Evolutionary conservation across 2,329 filamentous ascomycete genomes (phyloP).

Genomic region (Nemania sp.): DNA sequence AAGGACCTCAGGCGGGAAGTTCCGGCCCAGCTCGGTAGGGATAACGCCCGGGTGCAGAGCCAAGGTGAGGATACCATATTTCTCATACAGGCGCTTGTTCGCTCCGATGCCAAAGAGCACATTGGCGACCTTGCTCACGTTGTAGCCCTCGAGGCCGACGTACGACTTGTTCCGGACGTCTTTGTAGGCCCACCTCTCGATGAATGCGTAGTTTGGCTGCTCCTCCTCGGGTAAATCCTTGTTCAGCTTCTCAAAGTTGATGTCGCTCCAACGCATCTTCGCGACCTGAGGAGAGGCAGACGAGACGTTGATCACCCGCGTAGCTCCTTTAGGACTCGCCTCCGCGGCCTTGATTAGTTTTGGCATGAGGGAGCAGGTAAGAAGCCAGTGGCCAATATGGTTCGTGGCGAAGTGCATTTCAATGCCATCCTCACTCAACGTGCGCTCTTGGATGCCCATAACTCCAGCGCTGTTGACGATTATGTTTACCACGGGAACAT

Average conservation of each 20-base stretch:
- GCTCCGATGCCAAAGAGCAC: slow-evolving; percentile 50
- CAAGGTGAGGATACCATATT: slow-evolving; percentile 51
- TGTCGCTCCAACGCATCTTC: slow-evolving; percentile 53
- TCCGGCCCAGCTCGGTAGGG: slow-evolving; percentile 49
- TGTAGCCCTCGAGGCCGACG: slow-evolving; percentile 51
- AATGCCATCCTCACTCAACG: slow-evolving; percentile 55
- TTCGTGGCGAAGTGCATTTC: slow-evolving; percentile 61
- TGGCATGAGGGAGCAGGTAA: slow-evolving; percentile 59
- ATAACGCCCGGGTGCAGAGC: slow-evolving; percentile 53
- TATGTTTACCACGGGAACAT: slow-evolving; percentile 54
- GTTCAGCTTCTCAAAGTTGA: slow-evolving; percentile 52
- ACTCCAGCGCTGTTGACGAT: slow-evolving; percentile 61
- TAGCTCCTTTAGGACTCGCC: slow-evolving; percentile 42
- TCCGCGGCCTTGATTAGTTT: slow-evolving; percentile 54
- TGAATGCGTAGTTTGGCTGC: slow-evolving; percentile 47
- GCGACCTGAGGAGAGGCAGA: slow-evolving; percentile 45
- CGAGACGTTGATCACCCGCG: slow-evolving; percentile 58
- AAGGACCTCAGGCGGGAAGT: slow-evolving; percentile 36
- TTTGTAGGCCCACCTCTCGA: slow-evolving; percentile 42
- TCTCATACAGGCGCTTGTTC: slow-evolving; percentile 49
- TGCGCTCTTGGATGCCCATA: slow-evolving; percentile 53
- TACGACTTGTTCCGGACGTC: slow-evolving; percentile 48
- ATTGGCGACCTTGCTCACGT: slow-evolving; percentile 53
- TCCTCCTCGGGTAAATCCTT: slow-evolving; percentile 50
- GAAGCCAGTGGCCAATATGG: slow-evolving; percentile 60